Conservation (phyloP, 2,329 filamentous ascomycete species). For the Alternaria panax region DNA sequence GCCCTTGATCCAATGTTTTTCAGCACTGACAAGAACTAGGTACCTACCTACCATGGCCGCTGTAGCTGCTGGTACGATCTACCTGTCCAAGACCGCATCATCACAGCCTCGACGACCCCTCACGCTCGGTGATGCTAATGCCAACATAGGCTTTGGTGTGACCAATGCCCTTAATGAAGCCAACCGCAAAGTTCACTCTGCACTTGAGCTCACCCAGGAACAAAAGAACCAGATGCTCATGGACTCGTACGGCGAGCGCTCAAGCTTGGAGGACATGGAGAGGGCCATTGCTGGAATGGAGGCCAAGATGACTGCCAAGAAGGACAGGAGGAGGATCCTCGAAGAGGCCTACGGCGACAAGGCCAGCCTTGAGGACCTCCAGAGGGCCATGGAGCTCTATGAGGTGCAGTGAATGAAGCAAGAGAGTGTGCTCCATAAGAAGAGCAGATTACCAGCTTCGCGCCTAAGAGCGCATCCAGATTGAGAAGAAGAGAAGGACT, state of each 20-base stretch:
- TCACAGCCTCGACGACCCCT: slow-evolving; percentile 31
- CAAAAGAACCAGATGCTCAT: slow-evolving; percentile 42
- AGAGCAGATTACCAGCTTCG: slow-evolving; percentile 16
- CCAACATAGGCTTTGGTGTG: slow-evolving; percentile 44
- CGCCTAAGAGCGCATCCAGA: slow-evolving; percentile 5
- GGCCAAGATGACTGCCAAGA: slow-evolving; percentile 35
- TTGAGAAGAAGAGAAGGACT: slow-evolving; percentile 6
- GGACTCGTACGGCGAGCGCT: slow-evolving; percentile 42
- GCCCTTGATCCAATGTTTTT: neutral
- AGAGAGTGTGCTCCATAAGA: neutral
- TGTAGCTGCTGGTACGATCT: slow-evolving; percentile 43
- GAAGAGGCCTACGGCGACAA: slow-evolving; percentile 58
- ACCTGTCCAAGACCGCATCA: slow-evolving; percentile 30
- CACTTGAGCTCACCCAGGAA: slow-evolving; percentile 36
- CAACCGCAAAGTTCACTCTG: slow-evolving; percentile 37
- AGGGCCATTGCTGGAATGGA: slow-evolving; percentile 40
- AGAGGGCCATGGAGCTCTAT: slow-evolving; percentile 55
- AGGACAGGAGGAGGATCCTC: slow-evolving; percentile 50
- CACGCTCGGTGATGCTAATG: slow-evolving; percentile 42
- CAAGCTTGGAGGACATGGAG: slow-evolving; percentile 46
- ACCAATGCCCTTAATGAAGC: slow-evolving; percentile 41
- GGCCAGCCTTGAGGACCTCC: slow-evolving; percentile 53
- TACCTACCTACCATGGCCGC: slow-evolving; percentile 47
- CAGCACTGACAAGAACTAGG: slow-evolving; percentile 24
- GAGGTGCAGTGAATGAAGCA: slow-evolving; percentile 47